Evolutionary conservation across 2,329 filamentous ascomycete genomes (phyloP).

Genomic region (Drechslerella dactyloides): DNA sequence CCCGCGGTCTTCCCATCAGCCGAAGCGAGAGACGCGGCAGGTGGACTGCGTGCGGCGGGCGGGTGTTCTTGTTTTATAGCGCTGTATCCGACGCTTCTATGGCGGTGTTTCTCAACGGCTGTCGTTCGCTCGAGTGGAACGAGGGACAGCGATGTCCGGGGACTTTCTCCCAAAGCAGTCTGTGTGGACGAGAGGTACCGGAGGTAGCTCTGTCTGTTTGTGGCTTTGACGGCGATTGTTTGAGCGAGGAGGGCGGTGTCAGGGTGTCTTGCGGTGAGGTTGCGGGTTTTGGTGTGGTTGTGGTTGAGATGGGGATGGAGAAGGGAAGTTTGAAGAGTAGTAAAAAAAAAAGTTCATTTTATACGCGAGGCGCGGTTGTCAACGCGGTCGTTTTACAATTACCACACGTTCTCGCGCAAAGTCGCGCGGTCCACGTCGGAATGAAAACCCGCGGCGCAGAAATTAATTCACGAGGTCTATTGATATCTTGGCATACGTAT

Average conservation of each 20-base stretch:
- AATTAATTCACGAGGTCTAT: too few relatives aligned
- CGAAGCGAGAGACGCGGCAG: constrained; percentile 56
- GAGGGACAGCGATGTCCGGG: constrained; percentile 78
- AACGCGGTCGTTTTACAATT: neutral
- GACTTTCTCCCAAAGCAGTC: constrained; percentile 99
- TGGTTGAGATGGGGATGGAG: neutral
- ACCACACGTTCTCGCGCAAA: neutral
- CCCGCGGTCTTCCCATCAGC: constrained; percentile 56
- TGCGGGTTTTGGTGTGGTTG: neutral
- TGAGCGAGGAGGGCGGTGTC: constrained; percentile 78
- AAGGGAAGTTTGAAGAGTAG: neutral
- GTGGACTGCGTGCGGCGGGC: constrained; percentile 54
- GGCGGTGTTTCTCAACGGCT: constrained; percentile 98
- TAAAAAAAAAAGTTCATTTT: neutral
- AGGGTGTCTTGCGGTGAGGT: neutral
- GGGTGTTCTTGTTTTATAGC: constrained; percentile 64
- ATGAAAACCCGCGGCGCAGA: too few relatives aligned
- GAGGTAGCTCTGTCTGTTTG: constrained; percentile 75
- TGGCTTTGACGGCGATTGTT: constrained; percentile 99
- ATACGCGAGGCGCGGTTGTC: neutral
- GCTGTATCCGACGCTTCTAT: constrained; percentile 94
- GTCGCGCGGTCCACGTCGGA: too few relatives aligned
- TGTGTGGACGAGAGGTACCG: constrained; percentile 58
- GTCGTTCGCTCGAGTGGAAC: constrained; percentile 60
- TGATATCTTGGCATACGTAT: too few relatives aligned